A percentile compares a stretch with the other conserved stretches of the same genome.
These are phyloP conservation scores for Hymenoscyphus fraxineus DNA, from an alignment of 2,329 filamentous ascomycete species.

Conservation along the genomic window DNA sequence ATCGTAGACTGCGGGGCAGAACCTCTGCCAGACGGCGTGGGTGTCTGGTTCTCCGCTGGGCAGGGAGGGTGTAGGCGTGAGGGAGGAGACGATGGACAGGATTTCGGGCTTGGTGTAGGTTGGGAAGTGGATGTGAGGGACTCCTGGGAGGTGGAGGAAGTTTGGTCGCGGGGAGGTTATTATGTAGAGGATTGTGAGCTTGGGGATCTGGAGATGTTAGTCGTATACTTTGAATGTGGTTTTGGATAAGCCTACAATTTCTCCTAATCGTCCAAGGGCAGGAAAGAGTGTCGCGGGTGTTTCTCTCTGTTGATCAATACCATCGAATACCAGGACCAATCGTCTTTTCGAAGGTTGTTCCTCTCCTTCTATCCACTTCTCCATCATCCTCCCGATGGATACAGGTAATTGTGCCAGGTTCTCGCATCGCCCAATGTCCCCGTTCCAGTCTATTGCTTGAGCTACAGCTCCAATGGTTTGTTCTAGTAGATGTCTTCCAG, in stretches of 20 bases:
- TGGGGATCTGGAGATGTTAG: constrained; percentile 62
- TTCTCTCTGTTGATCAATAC: constrained; percentile 80
- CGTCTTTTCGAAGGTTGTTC: constrained; percentile 39
- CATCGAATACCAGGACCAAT: constrained; percentile 84
- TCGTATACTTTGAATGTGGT: background rate
- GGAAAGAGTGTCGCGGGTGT: constrained; percentile 73
- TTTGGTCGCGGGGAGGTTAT: constrained; percentile 67
- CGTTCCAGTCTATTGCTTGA: constrained; percentile 46
- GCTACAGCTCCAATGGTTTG: constrained; percentile 59
- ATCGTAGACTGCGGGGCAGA: constrained; percentile 82
- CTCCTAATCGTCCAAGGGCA: constrained; percentile 75
- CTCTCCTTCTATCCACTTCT: constrained; percentile 21
- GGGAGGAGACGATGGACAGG: constrained; percentile 67
- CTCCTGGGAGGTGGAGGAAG: constrained; percentile 65
- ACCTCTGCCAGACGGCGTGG: constrained; percentile 71
- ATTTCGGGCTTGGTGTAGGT: constrained; percentile 80
- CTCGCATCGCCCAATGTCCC: constrained; percentile 65
- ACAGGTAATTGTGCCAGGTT: constrained; percentile 73
- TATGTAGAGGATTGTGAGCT: constrained; percentile 72
- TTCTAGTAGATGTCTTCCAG: constrained; percentile 73
- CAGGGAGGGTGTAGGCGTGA: constrained; percentile 45
- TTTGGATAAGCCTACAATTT: constrained; percentile 57
- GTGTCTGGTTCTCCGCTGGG: constrained; percentile 46
- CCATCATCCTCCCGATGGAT: constrained; percentile 63
- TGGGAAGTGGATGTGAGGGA: constrained; percentile 77